phyloP scores from a whole-genome alignment of 805 yeast species.

The Cyberlindnera americana region DNA sequence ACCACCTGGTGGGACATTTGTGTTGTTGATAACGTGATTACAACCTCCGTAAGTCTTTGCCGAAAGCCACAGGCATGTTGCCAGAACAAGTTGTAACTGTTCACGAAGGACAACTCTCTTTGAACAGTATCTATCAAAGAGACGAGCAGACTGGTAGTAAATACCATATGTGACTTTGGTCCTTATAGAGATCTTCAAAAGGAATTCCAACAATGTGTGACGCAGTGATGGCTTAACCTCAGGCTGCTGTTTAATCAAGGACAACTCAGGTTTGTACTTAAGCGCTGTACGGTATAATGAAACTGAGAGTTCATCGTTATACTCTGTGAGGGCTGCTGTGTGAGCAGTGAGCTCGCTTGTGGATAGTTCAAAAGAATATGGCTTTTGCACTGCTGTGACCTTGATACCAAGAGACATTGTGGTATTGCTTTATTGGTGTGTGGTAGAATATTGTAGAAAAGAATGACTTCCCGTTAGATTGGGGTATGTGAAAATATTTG shows the following conservation, averaged over 20 bases:
- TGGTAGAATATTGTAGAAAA: not conserved
- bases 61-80: constrained; percentile 91
- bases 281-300: constrained; percentile 35
- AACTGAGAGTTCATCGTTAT: constrained; percentile 46
- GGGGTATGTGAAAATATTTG: not conserved
- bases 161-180: constrained; percentile 65
- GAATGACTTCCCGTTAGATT: not conserved
- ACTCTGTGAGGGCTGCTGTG: constrained; percentile 43
- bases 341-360: constrained; percentile 48
- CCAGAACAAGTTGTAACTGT: constrained; percentile 86
- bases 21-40: constrained; percentile 56
- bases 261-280: constrained; percentile 47
- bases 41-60: constrained; percentile 80
- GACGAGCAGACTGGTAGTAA: constrained; percentile 62
- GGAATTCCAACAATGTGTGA: constrained; percentile 71
- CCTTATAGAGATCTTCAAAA: constrained; percentile 66
- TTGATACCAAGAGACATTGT: constrained; percentile 31
- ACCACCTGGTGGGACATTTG: constrained; percentile 51
- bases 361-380: constrained; percentile 50
- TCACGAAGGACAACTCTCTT: constrained; percentile 78
- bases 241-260: constrained; percentile 82
- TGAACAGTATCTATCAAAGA: constrained; percentile 90
- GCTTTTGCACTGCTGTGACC: constrained; percentile 41
- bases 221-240: constrained; percentile 75
- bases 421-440: not conserved